Evolutionary conservation across 2,329 filamentous ascomycete species (phyloP), one percentile per base, ranked within the genome.

Genomic region (Ophiognomonia clavigignenti-juglandacearum): DNA sequence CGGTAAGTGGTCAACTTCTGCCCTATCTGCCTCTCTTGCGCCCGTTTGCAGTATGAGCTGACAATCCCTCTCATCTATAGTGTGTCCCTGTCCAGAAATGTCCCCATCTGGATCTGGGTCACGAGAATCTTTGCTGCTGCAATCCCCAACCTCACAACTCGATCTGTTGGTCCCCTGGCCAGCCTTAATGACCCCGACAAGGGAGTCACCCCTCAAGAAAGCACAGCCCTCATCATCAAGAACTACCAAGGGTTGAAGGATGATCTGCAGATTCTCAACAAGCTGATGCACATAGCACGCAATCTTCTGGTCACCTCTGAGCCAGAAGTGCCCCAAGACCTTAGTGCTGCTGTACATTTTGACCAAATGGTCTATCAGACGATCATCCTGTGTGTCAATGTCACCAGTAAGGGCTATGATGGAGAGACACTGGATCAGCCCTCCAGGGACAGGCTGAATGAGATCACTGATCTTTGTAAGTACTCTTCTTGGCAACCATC

Each of bases 361-460:
- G 80, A 85, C 55, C 78, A 82, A 56, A 80, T 82, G 66, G 78
- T 84, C 2, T 82, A 82, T 52, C 79, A 82, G 59, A 75, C 81
- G 3, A 80, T 85, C 51, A 78, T 82, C 26, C 69, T 85, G 8
- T 84, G 81, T 55, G 77, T 83, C 18, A 83, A 83, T 57, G 78
- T 85, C 20, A 82, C 80, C 0, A 83, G 79, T 58, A 85, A 85
- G 59, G 80, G 80, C 5, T 84, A 82, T 52, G 80, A 84, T 52
- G 78, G 79, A 7, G 80, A 85, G 57, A 73, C 78, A 56, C 64
- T 80, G 39, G 80, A 83, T 52, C 79, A 83, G 38, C 61, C 63
- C 4, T 79, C 77, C 31, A 71, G 79, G 41, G 63, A 69, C 13
- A 81, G 80, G 55, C 61, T 84, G 14, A 75, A 75, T 44, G 81